phyloP scores from a whole-genome alignment of 2,329 filamentous ascomycete genomes.

The Aspergillus fructus region DNA sequence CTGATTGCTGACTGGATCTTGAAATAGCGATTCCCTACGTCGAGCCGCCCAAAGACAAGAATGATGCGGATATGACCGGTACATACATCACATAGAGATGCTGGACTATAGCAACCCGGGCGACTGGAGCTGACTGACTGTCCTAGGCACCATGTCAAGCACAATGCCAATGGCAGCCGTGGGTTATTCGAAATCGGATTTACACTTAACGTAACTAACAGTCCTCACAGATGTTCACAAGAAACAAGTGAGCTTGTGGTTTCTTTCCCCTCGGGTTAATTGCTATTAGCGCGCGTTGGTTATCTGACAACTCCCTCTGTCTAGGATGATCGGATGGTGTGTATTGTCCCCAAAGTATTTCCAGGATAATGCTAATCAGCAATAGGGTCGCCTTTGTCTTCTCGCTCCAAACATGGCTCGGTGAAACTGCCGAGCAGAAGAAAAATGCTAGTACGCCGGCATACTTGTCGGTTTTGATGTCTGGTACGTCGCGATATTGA shows the following conservation, averaged over 20 bases:
- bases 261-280: background rate
- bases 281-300: background rate
- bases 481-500: slow-evolving; percentile 54
- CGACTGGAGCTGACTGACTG: slow-evolving; percentile 18
- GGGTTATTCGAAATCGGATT: slow-evolving; percentile 33
- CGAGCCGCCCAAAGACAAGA: slow-evolving; percentile 67
- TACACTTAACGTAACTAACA: slow-evolving; percentile 19
- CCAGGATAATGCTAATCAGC: slow-evolving; percentile 16
- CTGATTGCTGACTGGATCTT: slow-evolving; percentile 15
- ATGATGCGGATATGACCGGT: slow-evolving; percentile 67
- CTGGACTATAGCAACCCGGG: background rate
- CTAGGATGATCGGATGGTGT: slow-evolving; percentile 64
- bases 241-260: slow-evolving; percentile 67
- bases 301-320: slow-evolving; percentile 14
- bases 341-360: slow-evolving; percentile 12
- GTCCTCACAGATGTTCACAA: slow-evolving; percentile 71
- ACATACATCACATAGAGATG: slow-evolving; percentile 36
- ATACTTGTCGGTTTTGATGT: slow-evolving; percentile 76
- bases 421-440: slow-evolving; percentile 50
- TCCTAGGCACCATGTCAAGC: slow-evolving; percentile 62
- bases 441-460: slow-evolving; percentile 67
- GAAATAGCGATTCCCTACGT: slow-evolving; percentile 80
- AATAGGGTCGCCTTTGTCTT: slow-evolving; percentile 49
- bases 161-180: slow-evolving; percentile 91
- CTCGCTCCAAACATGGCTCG: slow-evolving; percentile 49